Evolutionary conservation across 306 rosid species (phyloP), one percentile per base, ranked within the genome.

Genomic region (Astragalus glycyphyllos): DNA sequence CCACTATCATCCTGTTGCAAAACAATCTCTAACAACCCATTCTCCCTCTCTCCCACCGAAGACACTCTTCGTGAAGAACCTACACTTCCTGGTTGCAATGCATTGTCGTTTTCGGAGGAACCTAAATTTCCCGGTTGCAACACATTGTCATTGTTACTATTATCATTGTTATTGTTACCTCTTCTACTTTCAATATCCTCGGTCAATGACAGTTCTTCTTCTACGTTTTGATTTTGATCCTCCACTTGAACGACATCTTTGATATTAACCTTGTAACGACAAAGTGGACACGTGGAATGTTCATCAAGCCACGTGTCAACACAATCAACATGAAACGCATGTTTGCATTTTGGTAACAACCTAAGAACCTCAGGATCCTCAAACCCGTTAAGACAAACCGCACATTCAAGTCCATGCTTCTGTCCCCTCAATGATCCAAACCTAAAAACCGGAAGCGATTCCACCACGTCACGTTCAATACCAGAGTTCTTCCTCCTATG

Each of bases 261-360:
- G 0, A 68, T 16, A 35, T 82, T 70, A 1, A 91, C 78, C 73
- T 37, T 74, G 58, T 74, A 62, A 71, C 96, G 71, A 68, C 97
- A 91, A 34, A 91, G 89, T 44, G 97, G 97, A 13, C 97, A 88
- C 59, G 84, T 91, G 1, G 97, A 81, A 44, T 86, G 96, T 11
- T 47, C 75, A 53, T 78, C 79, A 3, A 91, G 90, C 97, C 97
- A 91, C 67, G 29, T 76, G 68, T 91, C 96, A 5, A 88, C 85
- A 67, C 97, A 88, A 6, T 75, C 74, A 7, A 67, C 41, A 51
- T 79, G 83, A 16, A 79, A 79, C 0, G 62, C 76, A 11, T 79
- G 83, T 23, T 72, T 85, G 58, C 96, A 91, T 17, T 86, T 85
- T 0, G 92, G 97, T n/a, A 91, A 73, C 74, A 91, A 9, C 42